These are phyloP conservation scores for Pterula multifida DNA, from an alignment of 1,284 basidiomycete species.

Conservation along the genomic window DNA sequence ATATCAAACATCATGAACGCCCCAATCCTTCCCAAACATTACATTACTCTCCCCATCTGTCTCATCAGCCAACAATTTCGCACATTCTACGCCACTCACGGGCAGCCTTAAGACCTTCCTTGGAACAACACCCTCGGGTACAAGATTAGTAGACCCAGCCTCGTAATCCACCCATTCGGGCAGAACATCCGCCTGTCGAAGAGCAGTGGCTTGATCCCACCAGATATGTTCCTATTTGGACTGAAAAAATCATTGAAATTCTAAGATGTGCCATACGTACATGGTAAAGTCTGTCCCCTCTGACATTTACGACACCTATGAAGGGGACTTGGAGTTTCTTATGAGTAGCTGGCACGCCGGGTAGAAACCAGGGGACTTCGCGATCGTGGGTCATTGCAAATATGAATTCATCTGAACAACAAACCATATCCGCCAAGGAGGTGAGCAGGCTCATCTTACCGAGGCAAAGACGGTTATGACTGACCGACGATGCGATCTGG, in stretches of 20 bases:
- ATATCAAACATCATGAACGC: not conserved
- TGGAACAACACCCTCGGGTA: slow-evolving; percentile 12
- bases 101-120: slow-evolving; percentile 24
- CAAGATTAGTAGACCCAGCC: slow-evolving; percentile 3
- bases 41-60: slow-evolving; percentile 26
- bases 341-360: slow-evolving; percentile 37
- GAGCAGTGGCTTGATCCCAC: slow-evolving; percentile 35
- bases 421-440: not conserved
- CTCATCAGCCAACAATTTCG: slow-evolving; percentile 26
- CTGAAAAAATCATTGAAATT: not conserved
- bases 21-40: slow-evolving; percentile 21
- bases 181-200: slow-evolving; percentile 28
- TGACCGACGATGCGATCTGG: slow-evolving; percentile 34
- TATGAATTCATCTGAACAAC: slow-evolving; percentile 31
- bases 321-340: slow-evolving; percentile 37
- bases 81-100: slow-evolving; percentile 26
- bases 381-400: slow-evolving; percentile 33
- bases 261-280: slow-evolving; percentile 16
- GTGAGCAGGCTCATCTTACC: not conserved
- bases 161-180: slow-evolving; percentile 23
- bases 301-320: slow-evolving; percentile 41
- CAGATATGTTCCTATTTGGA: slow-evolving; percentile 29
- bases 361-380: slow-evolving; percentile 33
- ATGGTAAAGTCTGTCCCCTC: slow-evolving; percentile 39
- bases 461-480: slow-evolving; percentile 6